Base-by-base conservation (phyloP, 164 flowering plant genomes). In the Chloranthus sessilifolius region DNA sequence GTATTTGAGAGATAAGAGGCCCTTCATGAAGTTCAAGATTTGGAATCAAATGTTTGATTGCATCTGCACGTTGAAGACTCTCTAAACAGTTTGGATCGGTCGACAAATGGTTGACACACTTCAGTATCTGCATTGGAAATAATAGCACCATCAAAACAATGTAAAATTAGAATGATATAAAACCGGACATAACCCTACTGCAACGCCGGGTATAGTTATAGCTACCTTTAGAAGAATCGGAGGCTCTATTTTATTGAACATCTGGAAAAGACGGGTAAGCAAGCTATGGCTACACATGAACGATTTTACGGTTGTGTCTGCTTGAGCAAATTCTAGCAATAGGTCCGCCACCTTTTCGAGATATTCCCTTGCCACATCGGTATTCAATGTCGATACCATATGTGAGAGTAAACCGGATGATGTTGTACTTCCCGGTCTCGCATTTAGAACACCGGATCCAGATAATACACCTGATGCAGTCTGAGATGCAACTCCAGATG, bases 21-120 rank as follows among this genome's bases (percentile, higher is more conserved):
- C 95, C 97, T 50, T 89, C 99, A 68, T 77, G 81, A 52, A 89
- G 85, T 60, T 94, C 97, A 70, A 94, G 99, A 62, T 94, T 94
- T 21, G 96, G 96, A 29, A 94, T 94, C 78, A 94, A 72, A 71
- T 83, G 78, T 61, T 84, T 94, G 55, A 94, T 86, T 45, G 95
- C 99, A 70, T 94, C 95, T 19, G 99, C 96, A 11, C 90, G 82
- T 70, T 89, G 99, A 65, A 94, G 96, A 72, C 72, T 79, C 58
- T 94, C 99, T 64, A 94, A 70, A 70, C 97, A 94, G 63, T 89
- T 88, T 52, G 97, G 97, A 48, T 94, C 97, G n/a, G 86, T 83
- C 46, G 99, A 94, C 65, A 89, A 77, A 74, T 81, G 74, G 66
- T 89, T 86, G 62, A 86, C 71, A 53, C 99, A 89, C 75, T 84